Conservation (phyloP, 305 asterid genomes). For the Withania somnifera region DNA sequence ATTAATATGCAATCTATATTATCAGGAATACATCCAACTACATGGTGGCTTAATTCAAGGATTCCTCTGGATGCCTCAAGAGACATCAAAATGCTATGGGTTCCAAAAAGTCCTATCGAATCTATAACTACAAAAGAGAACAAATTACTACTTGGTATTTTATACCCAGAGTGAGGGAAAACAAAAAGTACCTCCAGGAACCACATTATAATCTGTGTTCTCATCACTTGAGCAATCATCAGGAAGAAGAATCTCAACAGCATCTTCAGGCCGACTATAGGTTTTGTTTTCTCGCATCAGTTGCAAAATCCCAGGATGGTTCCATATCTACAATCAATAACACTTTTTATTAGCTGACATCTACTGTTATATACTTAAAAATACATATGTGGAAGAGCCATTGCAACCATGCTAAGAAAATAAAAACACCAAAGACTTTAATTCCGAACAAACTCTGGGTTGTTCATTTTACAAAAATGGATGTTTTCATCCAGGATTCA, state of each 20-base stretch:
- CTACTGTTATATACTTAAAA: background rate
- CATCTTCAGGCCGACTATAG: constrained; percentile 50
- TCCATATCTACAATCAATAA: constrained; percentile 69
- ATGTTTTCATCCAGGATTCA: background rate
- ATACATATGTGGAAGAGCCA: background rate
- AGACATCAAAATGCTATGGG: background rate
- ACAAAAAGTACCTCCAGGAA: constrained; percentile 58
- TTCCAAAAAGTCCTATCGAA: too few species aligned
- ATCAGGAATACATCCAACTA: background rate
- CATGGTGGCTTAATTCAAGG: background rate
- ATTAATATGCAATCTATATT: background rate
- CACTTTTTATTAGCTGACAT: background rate
- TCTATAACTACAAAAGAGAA: background rate
- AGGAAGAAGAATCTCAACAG: constrained; percentile 49
- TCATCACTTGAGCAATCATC: constrained; percentile 91
- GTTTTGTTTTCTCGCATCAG: constrained; percentile 74
- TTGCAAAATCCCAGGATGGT: constrained; percentile 97
- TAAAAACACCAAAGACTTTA: background rate
- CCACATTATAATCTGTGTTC: constrained; percentile 53
- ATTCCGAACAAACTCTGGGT: background rate
- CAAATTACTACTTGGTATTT: background rate
- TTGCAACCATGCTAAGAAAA: background rate
- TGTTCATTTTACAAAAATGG: background rate
- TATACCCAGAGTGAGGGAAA: background rate
- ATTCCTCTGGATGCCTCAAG: background rate